These are phyloP conservation scores for Nephelium lappaceum DNA, from an alignment of 345 rosid species.

Conservation along the genomic window DNA sequence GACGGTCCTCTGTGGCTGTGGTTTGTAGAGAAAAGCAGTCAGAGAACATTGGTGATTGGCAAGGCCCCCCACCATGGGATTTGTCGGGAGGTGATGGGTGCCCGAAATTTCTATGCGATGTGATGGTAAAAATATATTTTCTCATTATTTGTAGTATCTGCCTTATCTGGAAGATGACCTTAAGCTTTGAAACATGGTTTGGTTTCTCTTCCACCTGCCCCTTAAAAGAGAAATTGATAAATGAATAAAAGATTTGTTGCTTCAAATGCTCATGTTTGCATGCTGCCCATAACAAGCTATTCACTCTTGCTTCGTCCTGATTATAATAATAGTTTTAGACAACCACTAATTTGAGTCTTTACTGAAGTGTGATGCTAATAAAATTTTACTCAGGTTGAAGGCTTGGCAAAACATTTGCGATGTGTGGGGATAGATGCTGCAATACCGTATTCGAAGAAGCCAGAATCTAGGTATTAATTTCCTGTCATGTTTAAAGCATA, in stretches of 20 bases:
- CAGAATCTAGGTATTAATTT: slow-evolving; percentile 79
- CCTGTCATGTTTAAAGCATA: not conserved
- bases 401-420: slow-evolving; percentile 92
- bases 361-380: slow-evolving; percentile 21
- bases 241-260: not conserved
- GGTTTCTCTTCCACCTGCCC: not conserved
- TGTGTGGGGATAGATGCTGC: slow-evolving; percentile 97
- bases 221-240: not conserved
- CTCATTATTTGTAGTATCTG: not conserved
- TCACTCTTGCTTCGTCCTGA: not conserved
- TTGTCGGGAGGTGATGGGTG: slow-evolving; percentile 82
- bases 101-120: slow-evolving; percentile 92
- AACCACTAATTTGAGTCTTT: not conserved
- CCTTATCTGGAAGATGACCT: not conserved
- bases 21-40: slow-evolving; percentile 39
- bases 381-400: slow-evolving; percentile 65
- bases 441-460: slow-evolving; percentile 63
- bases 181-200: not conserved
- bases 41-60: slow-evolving; percentile 54
- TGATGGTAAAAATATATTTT: slow-evolving; percentile 61
- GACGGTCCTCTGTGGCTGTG: slow-evolving; percentile 30
- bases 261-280: not conserved
- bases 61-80: slow-evolving; percentile 93
- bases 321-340: not conserved
- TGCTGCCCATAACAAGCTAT: not conserved